Evolutionary conservation across 2,329 filamentous ascomycete species (phyloP).

Genomic region (Xylaria sp.): DNA sequence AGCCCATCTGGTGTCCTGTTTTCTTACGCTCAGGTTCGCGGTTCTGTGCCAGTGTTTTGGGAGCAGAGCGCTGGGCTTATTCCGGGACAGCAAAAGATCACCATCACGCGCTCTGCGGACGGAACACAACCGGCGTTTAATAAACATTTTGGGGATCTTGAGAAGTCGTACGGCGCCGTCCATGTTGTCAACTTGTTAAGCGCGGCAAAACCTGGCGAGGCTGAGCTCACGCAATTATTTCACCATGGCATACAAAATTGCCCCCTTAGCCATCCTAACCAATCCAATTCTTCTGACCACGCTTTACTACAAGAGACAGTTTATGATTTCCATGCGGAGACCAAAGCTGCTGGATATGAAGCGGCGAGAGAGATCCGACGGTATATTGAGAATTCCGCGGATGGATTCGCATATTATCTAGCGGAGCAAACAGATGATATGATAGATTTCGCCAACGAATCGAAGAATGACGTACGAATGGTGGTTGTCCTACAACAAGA

Average conservation of each 20-base stretch:
- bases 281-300: constrained; percentile 67
- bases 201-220: constrained; percentile 83
- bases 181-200: constrained; percentile 96
- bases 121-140: constrained; percentile 94
- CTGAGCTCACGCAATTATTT: constrained; percentile 81
- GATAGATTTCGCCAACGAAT: constrained; percentile 45
- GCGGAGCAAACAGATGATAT: constrained; percentile 72
- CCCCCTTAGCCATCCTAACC: constrained; percentile 67
- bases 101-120: constrained; percentile 83
- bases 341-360: constrained; percentile 86
- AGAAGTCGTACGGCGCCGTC: constrained; percentile 84
- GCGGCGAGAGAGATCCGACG: constrained; percentile 83
- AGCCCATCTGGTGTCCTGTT: constrained; percentile 79
- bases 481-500: constrained; percentile 86
- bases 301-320: constrained; percentile 80
- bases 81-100: constrained; percentile 93
- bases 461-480: constrained; percentile 50
- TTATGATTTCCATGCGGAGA: constrained; percentile 97
- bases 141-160: constrained; percentile 89
- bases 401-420: constrained; percentile 91
- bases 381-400: constrained; percentile 78
- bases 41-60: constrained; percentile 96
- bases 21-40: constrained; percentile 90
- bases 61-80: constrained; percentile 88
- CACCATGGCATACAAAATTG: constrained; percentile 77